Evolutionary conservation across 208 protist species (phyloP), one percentile per base, ranked within the genome.

Genomic region (Leishmania aethiopica): DNA sequence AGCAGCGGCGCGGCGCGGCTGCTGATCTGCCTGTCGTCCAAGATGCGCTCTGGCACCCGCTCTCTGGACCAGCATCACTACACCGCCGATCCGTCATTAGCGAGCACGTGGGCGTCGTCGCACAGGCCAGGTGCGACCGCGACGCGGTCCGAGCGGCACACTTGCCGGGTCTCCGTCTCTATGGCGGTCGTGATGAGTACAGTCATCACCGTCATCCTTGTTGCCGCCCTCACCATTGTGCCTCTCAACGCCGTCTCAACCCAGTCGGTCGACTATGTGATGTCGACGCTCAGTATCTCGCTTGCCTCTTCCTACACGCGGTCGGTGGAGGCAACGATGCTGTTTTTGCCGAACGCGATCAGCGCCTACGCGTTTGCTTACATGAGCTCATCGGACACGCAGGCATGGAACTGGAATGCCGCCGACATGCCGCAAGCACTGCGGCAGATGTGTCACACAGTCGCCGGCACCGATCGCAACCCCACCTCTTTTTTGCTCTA

Each of bases 361-460:
- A 47, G 73, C 15, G 59, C 60, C 76, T 77, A 91, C 57, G 45
- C 71, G n/a, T 66, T 78, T 10, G 55, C 72, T n/a, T 87, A 84
- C 79, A 75, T 88, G 69, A 19, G 82, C 2, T 77, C 85, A 53
- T 53, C 75, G 37, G 67, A 66, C 10, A 59, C 1, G 62, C 76
- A 83, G 55, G 42, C 82, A 40, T 81, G 80, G 75, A 25, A 45
- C 10, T 94, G 91, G 89, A 88, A 80, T 25, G 73, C 71, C 4
- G 67, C 75, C 3, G 82, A 87, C 45, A 93, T 93, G 91, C 88
- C 89, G 55, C 32, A 32, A 22, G 79, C 79, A 71, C 91, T 94
- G 89, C 82, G 78, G 73, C 83, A 88, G 47, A 86, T 94, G 78
- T 94, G 91, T 78, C 60, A 84, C 45, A 51, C 82, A 19, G 66